Conservation (phyloP, 2,329 filamentous ascomycete genomes). For the Akanthomyces dipterigenus region DNA sequence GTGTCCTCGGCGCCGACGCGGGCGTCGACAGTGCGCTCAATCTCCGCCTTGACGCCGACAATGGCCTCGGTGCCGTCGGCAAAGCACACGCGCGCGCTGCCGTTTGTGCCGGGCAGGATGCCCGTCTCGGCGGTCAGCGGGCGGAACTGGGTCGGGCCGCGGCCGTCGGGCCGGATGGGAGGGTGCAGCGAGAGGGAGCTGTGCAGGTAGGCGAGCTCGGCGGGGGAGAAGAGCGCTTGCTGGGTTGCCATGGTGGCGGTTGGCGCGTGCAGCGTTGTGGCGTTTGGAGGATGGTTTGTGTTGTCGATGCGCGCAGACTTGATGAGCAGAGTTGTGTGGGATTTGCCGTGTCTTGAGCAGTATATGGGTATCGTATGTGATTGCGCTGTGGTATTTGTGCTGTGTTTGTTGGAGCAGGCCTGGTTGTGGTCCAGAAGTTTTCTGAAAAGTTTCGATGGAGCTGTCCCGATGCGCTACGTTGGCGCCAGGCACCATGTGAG, state of each 20-base stretch:
- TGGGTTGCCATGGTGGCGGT: slow-evolving; percentile 52
- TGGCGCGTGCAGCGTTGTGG: neutral
- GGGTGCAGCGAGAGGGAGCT: slow-evolving; percentile 73
- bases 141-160: slow-evolving; percentile 77
- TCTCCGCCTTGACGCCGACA: slow-evolving; percentile 91
- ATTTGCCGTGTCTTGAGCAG: neutral
- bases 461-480: neutral
- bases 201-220: slow-evolving; percentile 94
- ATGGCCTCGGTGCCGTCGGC: slow-evolving; percentile 93
- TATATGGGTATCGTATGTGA: neutral
- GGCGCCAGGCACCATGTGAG: neutral
- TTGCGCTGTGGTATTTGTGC: neutral
- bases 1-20: slow-evolving; percentile 20
- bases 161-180: slow-evolving; percentile 84
- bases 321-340: too few species aligned
- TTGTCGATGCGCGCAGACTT: neutral
- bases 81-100: slow-evolving; percentile 88
- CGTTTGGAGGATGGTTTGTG: neutral
- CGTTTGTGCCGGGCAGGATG: slow-evolving; percentile 83
- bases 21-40: slow-evolving; percentile 59
- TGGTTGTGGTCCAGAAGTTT: slow-evolving; percentile 2
- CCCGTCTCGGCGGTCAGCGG: slow-evolving; percentile 85
- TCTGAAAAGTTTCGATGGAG: slow-evolving; percentile 9
- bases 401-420: neutral
- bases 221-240: slow-evolving; percentile 77